Percentiles rank a stretch among this genome's conserved stretches.
These are phyloP conservation scores for Aspergillus egyptiacus DNA, from an alignment of 495 filamentous ascomycete genomes.

Conservation along the genomic window DNA sequence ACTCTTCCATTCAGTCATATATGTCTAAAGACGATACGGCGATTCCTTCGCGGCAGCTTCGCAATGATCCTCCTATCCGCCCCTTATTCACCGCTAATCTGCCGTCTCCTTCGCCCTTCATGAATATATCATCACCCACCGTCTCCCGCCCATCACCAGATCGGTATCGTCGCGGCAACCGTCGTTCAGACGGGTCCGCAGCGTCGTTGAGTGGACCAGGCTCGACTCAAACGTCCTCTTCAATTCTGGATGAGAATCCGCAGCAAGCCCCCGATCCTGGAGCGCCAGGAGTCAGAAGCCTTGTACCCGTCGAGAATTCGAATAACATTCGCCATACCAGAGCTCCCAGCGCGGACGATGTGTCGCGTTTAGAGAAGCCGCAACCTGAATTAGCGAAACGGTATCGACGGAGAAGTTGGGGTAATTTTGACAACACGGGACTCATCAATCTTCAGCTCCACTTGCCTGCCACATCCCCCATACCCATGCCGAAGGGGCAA, in stretches of 20 bases:
- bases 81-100: constrained; percentile 49
- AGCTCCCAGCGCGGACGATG: constrained; percentile 51
- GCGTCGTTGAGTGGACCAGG: constrained; percentile 24
- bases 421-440: constrained; percentile 61
- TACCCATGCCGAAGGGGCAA: constrained; percentile 21
- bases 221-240: constrained; percentile 6
- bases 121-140: constrained; percentile 42
- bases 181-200: constrained; percentile 40
- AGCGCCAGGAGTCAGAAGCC: constrained; percentile 5
- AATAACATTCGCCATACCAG: constrained; percentile 30
- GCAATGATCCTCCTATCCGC: constrained; percentile 36
- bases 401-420: constrained; percentile 77
- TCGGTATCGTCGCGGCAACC: constrained; percentile 57
- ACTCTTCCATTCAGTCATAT: constrained; percentile 36
- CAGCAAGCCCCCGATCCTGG: constrained; percentile 6
- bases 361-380: constrained; percentile 33
- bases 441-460: constrained; percentile 37
- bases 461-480: constrained; percentile 26
- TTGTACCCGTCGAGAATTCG: constrained; percentile 7
- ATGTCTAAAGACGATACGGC: constrained; percentile 46
- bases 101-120: constrained; percentile 36
- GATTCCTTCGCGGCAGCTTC: constrained; percentile 36
- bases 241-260: constrained; percentile 23
- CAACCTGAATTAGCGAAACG: constrained; percentile 63
- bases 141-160: constrained; percentile 58